Evolutionary conservation across 164 flowering plant species (phyloP).

Genomic region (Magnolia kwangsiensis): DNA sequence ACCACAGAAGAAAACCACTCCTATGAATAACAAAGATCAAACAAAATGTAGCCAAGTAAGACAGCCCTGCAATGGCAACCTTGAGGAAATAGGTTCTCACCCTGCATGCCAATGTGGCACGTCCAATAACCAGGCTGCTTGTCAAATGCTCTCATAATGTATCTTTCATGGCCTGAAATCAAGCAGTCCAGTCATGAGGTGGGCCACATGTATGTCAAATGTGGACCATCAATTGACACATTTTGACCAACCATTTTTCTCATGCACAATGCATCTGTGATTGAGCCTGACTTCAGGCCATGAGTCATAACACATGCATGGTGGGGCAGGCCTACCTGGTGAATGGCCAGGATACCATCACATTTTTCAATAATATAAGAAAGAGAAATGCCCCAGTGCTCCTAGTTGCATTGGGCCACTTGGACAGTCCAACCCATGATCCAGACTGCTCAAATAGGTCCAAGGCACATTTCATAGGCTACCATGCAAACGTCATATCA

Average conservation of each 20-base stretch:
- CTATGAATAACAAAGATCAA: constrained; percentile 25
- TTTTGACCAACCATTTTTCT: neutral
- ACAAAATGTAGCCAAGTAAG: constrained; percentile 1
- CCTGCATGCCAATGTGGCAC: neutral
- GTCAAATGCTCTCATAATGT: too few species aligned
- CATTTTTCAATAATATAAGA: neutral
- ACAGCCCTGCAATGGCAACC: neutral
- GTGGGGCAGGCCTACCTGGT: neutral
- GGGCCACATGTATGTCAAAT: neutral
- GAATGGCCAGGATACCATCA: neutral
- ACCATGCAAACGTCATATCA: too few species aligned
- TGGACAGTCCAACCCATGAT: too few species aligned
- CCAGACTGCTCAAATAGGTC: too few species aligned
- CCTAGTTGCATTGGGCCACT: too few species aligned
- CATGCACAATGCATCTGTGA: neutral
- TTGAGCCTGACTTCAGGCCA: too few species aligned
- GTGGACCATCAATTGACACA: neutral
- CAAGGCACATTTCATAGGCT: too few species aligned
- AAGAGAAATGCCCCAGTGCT: too few species aligned
- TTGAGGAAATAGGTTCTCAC: neutral
- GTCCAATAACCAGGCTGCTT: neutral
- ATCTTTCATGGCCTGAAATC: neutral
- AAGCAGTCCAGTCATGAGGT: neutral
- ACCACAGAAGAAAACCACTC: constrained; percentile 86
- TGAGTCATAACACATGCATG: neutral